Evolutionary conservation across 805 yeast species (phyloP).

Genomic region (Kregervanrija fluxuum): DNA sequence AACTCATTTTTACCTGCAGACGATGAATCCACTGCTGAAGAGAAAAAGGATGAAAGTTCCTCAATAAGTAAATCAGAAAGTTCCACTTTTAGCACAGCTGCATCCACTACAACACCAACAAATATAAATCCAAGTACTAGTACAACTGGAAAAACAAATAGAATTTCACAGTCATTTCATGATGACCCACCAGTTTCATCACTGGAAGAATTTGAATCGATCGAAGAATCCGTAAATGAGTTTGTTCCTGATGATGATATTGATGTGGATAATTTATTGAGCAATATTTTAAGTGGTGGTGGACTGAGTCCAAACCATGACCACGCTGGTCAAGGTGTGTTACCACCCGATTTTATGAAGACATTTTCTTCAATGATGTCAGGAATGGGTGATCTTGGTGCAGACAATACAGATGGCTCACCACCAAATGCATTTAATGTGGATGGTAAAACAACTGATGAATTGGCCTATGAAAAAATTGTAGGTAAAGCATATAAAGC

Average conservation of each 20-base stretch:
- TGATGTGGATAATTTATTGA: conserved; percentile 12
- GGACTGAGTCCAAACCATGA: conserved; percentile 1
- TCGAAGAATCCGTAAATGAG: conserved; percentile 4
- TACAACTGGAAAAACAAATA: conserved; percentile 5
- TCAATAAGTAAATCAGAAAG: conserved; percentile 4
- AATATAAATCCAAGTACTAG: too few species aligned
- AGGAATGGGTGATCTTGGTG: conserved; percentile 2
- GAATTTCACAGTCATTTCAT: conserved; percentile 11
- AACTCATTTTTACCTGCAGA: conserved; percentile 30
- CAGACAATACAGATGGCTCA: not conserved
- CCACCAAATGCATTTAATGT: not conserved
- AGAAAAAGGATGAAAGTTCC: conserved; percentile 1
- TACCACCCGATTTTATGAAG: conserved; percentile 26
- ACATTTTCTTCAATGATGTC: conserved; percentile 20
- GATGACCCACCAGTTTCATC: conserved; percentile 12
- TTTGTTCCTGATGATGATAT: conserved; percentile 6
- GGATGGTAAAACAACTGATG: not conserved
- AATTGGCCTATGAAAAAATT: not conserved
- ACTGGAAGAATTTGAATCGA: conserved; percentile 3
- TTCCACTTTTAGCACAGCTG: too few species aligned
- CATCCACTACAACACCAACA: too few species aligned
- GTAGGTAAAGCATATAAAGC: not conserved
- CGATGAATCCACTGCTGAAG: conserved; percentile 4
- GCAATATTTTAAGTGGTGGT: conserved; percentile 5
- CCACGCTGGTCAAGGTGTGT: conserved; percentile 1